Percentiles rank a stretch among this genome's conserved stretches.
These are phyloP conservation scores for Ogataea zsoltii DNA, from an alignment of 805 yeast species.

Conservation along the genomic window DNA sequence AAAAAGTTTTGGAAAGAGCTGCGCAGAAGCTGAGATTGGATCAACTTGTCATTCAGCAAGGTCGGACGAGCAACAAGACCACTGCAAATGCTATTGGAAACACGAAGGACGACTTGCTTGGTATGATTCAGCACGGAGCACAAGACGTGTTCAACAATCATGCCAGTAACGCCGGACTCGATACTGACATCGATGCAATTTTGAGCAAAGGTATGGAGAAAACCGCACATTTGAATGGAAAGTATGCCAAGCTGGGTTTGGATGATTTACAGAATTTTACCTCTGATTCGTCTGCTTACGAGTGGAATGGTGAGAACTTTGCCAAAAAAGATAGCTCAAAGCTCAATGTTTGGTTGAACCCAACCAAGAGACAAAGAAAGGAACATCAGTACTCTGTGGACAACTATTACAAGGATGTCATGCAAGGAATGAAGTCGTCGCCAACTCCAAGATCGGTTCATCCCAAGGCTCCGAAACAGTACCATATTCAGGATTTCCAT, in stretches of 20 bases:
- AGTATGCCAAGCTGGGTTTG: conserved; percentile 81
- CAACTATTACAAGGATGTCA: conserved; percentile 71
- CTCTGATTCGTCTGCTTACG: conserved; percentile 81
- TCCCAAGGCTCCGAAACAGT: conserved; percentile 63
- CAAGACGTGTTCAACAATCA: conserved; percentile 71
- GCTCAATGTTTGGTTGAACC: conserved; percentile 65
- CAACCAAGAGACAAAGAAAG: conserved; percentile 72
- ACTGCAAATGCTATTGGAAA: conserved; percentile 49
- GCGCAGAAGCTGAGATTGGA: conserved; percentile 91
- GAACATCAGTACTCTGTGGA: conserved; percentile 79
- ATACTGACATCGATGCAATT: conserved; percentile 82
- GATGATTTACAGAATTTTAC: conserved; percentile 93
- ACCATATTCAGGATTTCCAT: conserved; percentile 71
- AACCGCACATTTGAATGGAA: conserved; percentile 75
- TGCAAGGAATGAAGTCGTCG: conserved; percentile 41
- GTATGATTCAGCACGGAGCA: conserved; percentile 98
- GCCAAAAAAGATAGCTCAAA: conserved; percentile 55
- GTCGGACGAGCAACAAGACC: conserved; percentile 54
- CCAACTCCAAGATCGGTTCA: conserved; percentile 39
- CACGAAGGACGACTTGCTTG: conserved; percentile 79
- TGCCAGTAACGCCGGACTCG: conserved; percentile 30
- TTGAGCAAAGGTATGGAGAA: conserved; percentile 78
- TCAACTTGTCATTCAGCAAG: conserved; percentile 95
- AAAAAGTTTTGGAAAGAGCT: conserved; percentile 92
- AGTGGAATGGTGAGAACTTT: conserved; percentile 92